Conservation (phyloP, 768 basidiomycete species). For the Clavulina sp. region DNA sequence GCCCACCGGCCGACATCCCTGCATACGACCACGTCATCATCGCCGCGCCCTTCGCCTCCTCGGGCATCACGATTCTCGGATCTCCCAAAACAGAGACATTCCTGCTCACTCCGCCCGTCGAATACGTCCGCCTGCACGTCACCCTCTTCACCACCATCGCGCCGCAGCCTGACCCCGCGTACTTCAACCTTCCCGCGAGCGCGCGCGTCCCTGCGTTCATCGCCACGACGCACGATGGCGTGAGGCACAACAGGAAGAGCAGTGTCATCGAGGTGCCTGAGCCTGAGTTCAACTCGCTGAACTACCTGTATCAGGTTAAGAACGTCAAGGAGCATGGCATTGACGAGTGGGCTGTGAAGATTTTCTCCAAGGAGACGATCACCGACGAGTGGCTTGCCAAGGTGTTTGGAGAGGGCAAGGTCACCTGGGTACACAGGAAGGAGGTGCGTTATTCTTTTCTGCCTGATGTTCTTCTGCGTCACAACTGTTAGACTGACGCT, state of each 20-base stretch:
- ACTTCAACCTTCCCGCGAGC: slow-evolving; percentile 41
- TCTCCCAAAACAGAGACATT: not conserved
- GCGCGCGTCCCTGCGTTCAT: slow-evolving; percentile 40
- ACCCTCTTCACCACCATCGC: slow-evolving; percentile 73
- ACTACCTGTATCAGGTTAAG: slow-evolving; percentile 47
- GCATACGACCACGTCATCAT: slow-evolving; percentile 61
- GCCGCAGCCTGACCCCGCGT: slow-evolving; percentile 37
- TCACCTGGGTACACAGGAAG: slow-evolving; percentile 72
- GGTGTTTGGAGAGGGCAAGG: slow-evolving; percentile 41
- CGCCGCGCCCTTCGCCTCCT: slow-evolving; percentile 68
- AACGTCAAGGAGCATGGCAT: slow-evolving; percentile 25
- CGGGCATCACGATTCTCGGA: slow-evolving; percentile 33
- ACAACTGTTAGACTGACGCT: not conserved
- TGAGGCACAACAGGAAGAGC: slow-evolving; percentile 10
- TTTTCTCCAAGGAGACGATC: slow-evolving; percentile 54
- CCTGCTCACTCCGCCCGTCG: slow-evolving; percentile 28
- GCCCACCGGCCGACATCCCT: not conserved
- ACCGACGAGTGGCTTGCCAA: slow-evolving; percentile 51
- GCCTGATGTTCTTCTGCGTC: not conserved
- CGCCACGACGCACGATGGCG: slow-evolving; percentile 55
- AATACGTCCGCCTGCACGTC: slow-evolving; percentile 73
- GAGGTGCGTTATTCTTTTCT: slow-evolving; percentile 27
- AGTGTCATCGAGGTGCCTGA: slow-evolving; percentile 25
- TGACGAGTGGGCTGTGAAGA: slow-evolving; percentile 61
- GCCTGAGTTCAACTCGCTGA: slow-evolving; percentile 76